phyloP scores from a whole-genome alignment of 2,329 filamentous ascomycete genomes.

The Aaosphaeria arxii region DNA sequence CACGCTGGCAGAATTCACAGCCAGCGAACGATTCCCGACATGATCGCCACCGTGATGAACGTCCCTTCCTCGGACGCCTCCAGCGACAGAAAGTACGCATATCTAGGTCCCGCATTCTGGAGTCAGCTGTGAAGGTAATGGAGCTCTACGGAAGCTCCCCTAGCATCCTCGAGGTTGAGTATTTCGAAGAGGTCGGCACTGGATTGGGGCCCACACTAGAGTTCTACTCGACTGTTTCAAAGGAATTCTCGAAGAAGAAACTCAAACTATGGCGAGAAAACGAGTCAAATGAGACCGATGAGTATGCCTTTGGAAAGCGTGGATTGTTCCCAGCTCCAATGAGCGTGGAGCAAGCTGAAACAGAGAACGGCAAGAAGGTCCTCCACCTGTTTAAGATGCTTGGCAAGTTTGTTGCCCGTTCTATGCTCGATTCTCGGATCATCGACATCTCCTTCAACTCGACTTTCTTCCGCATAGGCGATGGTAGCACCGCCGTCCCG shows the following conservation, averaged over 20 bases:
- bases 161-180: constrained; percentile 94
- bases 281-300: constrained; percentile 67
- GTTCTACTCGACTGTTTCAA: constrained; percentile 96
- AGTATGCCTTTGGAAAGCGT: constrained; percentile 79
- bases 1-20: constrained; percentile 92
- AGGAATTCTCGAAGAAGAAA: constrained; percentile 96
- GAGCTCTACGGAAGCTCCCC: constrained; percentile 96
- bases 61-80: constrained; percentile 84
- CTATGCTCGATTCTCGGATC: constrained; percentile 97
- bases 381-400: constrained; percentile 88
- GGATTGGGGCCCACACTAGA: constrained; percentile 93
- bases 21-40: constrained; percentile 75
- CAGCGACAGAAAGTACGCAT: constrained; percentile 99
- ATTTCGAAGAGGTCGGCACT: constrained; percentile 97
- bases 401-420: constrained; percentile 94
- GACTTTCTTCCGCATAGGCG: constrained; percentile 93
- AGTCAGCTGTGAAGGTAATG: constrained; percentile 98
- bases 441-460: constrained; percentile 98
- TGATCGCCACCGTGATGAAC: constrained; percentile 80
- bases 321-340: constrained; percentile 92
- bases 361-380: constrained; percentile 81
- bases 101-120: constrained; percentile 87
- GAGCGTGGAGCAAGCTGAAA: constrained; percentile 69
- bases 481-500: constrained; percentile 63
- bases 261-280: constrained; percentile 95